Percentiles rank a stretch among this genome's conserved stretches.
phyloP scores from a whole-genome alignment of 345 rosid genomes.

The Citrus australasica region DNA sequence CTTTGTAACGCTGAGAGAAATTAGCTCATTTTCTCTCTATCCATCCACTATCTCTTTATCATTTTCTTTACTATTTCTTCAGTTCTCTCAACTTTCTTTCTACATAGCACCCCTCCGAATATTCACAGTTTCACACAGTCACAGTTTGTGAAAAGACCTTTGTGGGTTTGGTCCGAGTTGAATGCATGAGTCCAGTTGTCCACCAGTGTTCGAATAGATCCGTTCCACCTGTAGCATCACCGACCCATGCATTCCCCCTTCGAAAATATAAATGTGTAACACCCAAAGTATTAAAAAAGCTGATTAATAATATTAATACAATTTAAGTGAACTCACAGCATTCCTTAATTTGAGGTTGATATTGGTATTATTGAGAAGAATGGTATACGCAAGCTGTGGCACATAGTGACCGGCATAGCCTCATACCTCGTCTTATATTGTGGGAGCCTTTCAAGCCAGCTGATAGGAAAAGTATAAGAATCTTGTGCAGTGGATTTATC shows the following conservation, averaged over 20 bases:
- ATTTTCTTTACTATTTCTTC: too few relatives aligned
- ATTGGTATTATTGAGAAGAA: slow-evolving; percentile 25
- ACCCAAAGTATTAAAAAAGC: too few relatives aligned
- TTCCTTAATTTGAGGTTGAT: slow-evolving; percentile 37
- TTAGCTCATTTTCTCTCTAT: too few relatives aligned
- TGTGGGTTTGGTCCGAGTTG: slow-evolving; percentile 35
- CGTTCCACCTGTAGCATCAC: slow-evolving; percentile 14
- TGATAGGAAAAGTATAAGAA: slow-evolving; percentile 33
- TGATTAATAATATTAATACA: too few relatives aligned
- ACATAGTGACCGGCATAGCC: slow-evolving; percentile 52
- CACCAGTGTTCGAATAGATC: slow-evolving; percentile 35
- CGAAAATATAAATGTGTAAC: not conserved
- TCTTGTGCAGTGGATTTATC: slow-evolving; percentile 30
- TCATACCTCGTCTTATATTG: slow-evolving; percentile 37
- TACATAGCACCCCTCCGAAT: too few relatives aligned
- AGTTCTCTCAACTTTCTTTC: too few relatives aligned
- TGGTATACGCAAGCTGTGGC: slow-evolving; percentile 41
- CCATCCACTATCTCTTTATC: too few relatives aligned
- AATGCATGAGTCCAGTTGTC: slow-evolving; percentile 45
- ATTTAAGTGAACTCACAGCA: not conserved
- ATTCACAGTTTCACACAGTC: not conserved
- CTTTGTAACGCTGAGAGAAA: not conserved
- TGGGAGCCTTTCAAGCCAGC: slow-evolving; percentile 51
- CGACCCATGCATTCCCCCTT: slow-evolving; percentile 43
- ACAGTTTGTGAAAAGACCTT: slow-evolving; percentile 18